Conservation (phyloP, 768 basidiomycete genomes). For the Dioszegia aurantiaca region DNA sequence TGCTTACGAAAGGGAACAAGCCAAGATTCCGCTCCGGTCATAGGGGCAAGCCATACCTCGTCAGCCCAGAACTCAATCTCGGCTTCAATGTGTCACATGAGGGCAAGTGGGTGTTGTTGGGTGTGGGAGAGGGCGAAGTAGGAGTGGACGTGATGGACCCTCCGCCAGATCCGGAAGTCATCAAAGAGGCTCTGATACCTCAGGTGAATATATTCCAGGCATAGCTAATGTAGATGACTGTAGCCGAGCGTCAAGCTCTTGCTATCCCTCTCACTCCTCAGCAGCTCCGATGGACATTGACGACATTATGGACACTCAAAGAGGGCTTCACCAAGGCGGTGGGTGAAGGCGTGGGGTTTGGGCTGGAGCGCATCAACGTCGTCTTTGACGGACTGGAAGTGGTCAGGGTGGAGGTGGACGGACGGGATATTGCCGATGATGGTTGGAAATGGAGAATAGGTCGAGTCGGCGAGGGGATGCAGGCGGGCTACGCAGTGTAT, state of each 20-base stretch:
- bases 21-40: slow-evolving; percentile 25
- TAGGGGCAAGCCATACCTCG: slow-evolving; percentile 35
- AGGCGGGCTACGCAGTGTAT: slow-evolving; percentile 25
- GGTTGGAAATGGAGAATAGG: slow-evolving; percentile 21
- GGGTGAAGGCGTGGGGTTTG: slow-evolving; percentile 39
- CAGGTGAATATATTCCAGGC: slow-evolving; percentile 19
- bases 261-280: slow-evolving; percentile 9
- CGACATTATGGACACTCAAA: slow-evolving; percentile 38
- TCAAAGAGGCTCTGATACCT: slow-evolving; percentile 27
- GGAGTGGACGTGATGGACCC: slow-evolving; percentile 39
- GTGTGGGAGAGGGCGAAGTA: slow-evolving; percentile 20
- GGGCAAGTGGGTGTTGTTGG: slow-evolving; percentile 26
- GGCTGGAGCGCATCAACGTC: slow-evolving; percentile 33
- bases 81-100: slow-evolving; percentile 45
- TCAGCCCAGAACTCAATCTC: slow-evolving; percentile 21
- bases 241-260: slow-evolving; percentile 18
- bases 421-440: slow-evolving; percentile 1
- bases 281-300: slow-evolving; percentile 20
- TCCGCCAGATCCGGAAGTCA: slow-evolving; percentile 20
- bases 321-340: slow-evolving; percentile 42
- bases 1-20: slow-evolving; percentile 10
- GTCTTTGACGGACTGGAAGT: slow-evolving; percentile 10
- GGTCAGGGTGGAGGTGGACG: slow-evolving; percentile 18
- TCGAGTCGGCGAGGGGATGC: slow-evolving; percentile 14
- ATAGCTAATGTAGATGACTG: slow-evolving; percentile 11